Base-by-base conservation (phyloP, 2,329 filamentous ascomycete species). In the Nemania serpens region DNA sequence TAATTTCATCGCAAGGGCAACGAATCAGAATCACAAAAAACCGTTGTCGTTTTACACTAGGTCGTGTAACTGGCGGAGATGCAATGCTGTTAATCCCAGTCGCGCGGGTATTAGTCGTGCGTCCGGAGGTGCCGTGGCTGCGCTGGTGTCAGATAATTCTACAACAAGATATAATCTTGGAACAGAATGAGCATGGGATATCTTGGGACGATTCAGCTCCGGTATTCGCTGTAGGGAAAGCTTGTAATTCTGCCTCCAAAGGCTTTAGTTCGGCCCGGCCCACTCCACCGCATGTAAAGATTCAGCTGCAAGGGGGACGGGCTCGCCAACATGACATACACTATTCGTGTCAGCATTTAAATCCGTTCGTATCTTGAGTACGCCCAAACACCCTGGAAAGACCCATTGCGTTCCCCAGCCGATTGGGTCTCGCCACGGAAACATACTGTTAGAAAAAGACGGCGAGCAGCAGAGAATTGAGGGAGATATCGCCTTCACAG, bases 231-330 rank as follows among this genome's bases (percentile, higher is more conserved):
- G 41, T 49, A 47, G 47, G 46, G 53, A 57, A 33, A 12, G 29
- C 42, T 29, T 18, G 45, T 25, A 49, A 54, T 46, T n/a, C 45
- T 43, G 39, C 34, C 49, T 37, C 39, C 39, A 41, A 42, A 25
- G 52, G 12, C 41, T 41, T n/a, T 20, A 52, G 50, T 22, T 13
- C 53, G 39, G 48, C 53, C 34, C 61, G 45, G 49, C 48, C 29
- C 34, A 50, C 43, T 58, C 58, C 53, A 42, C 45, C 43, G 47
- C 52, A 59, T 39, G 46, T 9, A 33, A 42, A 51, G 39, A n/a
- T 45, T 52, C 46, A 63, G 51, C 61, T 63, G 61, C 54, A 61
- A 55, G 42, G 37, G 36, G 55, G 54, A 58, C 58, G 61, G 61
- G 58, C 53, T 57, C 22, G 39, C 41, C 15, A 51, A 42, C 17